These are phyloP conservation scores for Elaphomyces granulatus DNA, from an alignment of 495 filamentous ascomycete species.

Conservation along the genomic window DNA sequence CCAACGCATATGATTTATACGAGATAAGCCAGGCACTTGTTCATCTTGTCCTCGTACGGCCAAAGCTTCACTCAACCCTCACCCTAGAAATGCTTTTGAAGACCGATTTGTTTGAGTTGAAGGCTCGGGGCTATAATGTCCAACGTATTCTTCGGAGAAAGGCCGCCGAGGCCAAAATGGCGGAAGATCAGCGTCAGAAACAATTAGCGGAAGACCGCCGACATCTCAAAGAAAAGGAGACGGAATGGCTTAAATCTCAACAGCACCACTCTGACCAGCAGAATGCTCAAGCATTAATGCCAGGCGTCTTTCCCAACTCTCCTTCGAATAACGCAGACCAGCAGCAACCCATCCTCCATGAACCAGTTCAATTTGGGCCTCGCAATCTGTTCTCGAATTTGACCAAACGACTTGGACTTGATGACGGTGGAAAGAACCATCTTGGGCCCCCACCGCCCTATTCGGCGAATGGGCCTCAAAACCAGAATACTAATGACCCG, in stretches of 20 bases:
- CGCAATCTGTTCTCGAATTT: conserved; percentile 50
- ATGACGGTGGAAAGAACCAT: conserved; percentile 35
- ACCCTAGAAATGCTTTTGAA: conserved; percentile 79
- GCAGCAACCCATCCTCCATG: conserved; percentile 10
- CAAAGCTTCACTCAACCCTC: conserved; percentile 69
- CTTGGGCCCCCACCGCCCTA: conserved; percentile 30
- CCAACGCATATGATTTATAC: conserved; percentile 56
- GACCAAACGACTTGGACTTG: conserved; percentile 49
- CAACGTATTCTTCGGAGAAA: conserved; percentile 77
- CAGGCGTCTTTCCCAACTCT: conserved; percentile 51
- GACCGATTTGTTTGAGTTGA: conserved; percentile 61
- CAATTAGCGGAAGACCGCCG: conserved; percentile 61
- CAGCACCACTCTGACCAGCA: conserved; percentile 14
- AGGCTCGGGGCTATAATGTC: conserved; percentile 82
- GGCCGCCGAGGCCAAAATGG: conserved; percentile 69
- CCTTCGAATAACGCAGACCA: conserved; percentile 38
- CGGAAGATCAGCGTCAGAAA: conserved; percentile 63
- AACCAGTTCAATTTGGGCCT: conserved; percentile 21
- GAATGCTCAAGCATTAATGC: conserved; percentile 35
- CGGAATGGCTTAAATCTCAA: conserved; percentile 31
- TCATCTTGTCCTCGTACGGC: conserved; percentile 61
- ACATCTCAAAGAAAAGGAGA: conserved; percentile 46
- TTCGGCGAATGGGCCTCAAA: conserved; percentile 25
- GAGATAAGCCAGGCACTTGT: conserved; percentile 79
- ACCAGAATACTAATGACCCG: conserved; percentile 20